These are phyloP conservation scores for Avena eriantha DNA, from an alignment of 176 grass and related monocot species.

Conservation along the genomic window DNA sequence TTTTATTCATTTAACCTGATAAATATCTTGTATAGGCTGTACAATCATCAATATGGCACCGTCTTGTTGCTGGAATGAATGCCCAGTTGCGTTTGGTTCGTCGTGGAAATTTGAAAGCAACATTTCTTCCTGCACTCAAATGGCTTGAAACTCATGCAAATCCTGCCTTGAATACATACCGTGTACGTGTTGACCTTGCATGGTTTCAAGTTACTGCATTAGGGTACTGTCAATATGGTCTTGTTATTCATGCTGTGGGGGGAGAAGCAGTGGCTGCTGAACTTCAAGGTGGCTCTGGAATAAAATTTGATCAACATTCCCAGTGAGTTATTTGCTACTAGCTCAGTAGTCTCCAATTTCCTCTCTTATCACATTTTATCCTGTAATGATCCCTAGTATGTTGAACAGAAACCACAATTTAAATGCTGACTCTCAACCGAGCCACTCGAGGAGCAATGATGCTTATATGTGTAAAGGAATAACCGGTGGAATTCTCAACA, in stretches of 20 bases:
- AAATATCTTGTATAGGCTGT: slow-evolving; percentile 61
- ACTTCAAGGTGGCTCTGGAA: slow-evolving; percentile 53
- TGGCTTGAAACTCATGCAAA: slow-evolving; percentile 94
- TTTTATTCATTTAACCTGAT: slow-evolving; percentile 25
- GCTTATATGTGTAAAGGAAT: slow-evolving; percentile 58
- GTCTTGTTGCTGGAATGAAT: slow-evolving; percentile 87
- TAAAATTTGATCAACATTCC: slow-evolving; percentile 55
- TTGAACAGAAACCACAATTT: slow-evolving; percentile 54
- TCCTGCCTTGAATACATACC: slow-evolving; percentile 59
- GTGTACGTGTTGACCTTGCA: slow-evolving; percentile 71
- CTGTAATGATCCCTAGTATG: slow-evolving; percentile 16
- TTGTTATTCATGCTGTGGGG: slow-evolving; percentile 69
- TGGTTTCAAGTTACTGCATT: slow-evolving; percentile 84
- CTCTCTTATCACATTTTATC: slow-evolving; percentile 14
- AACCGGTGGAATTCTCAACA: slow-evolving; percentile 63
- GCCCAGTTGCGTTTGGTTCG: slow-evolving; percentile 85
- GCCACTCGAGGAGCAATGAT: slow-evolving; percentile 54
- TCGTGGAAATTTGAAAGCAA: slow-evolving; percentile 65
- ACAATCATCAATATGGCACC: slow-evolving; percentile 92
- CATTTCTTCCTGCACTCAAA: slow-evolving; percentile 67
- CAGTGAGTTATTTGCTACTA: slow-evolving; percentile 59
- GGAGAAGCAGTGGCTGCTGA: slow-evolving; percentile 29
- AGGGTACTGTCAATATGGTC: slow-evolving; percentile 87
- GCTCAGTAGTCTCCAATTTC: slow-evolving; percentile 19
- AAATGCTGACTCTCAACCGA: slow-evolving; percentile 53